A percentile compares a stretch with the other conserved stretches of the same genome.
These are phyloP conservation scores for Puccinia hordei DNA, from an alignment of 1,284 basidiomycete genomes.

Conservation along the genomic window DNA sequence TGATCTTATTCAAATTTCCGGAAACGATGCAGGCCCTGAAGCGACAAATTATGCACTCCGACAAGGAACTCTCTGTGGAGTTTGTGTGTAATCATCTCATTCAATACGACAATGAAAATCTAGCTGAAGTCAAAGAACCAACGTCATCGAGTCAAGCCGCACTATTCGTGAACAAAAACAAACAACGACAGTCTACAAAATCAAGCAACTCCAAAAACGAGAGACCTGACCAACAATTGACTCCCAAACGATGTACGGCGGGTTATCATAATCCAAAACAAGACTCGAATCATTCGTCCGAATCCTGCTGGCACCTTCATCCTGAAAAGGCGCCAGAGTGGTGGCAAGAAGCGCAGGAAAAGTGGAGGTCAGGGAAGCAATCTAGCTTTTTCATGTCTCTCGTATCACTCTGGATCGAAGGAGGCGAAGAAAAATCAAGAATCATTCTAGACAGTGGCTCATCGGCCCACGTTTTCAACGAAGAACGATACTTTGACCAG, in stretches of 20 bases:
- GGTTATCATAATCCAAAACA: not conserved
- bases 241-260: no score
- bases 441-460: conserved; percentile 10
- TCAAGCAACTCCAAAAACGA: not conserved
- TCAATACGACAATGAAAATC: not conserved
- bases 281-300: not conserved
- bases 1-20: not conserved
- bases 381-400: no score
- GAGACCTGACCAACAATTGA: no score
- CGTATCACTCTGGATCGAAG: not conserved
- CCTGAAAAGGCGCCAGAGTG: not conserved
- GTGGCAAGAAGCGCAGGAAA: not conserved
- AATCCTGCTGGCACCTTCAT: not conserved
- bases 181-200: not conserved
- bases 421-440: not conserved
- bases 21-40: not conserved
- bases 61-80: not conserved
- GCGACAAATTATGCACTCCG: conserved; percentile 10
- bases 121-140: not conserved
- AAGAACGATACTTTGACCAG: no score
- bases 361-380: not conserved
- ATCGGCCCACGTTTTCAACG: not conserved
- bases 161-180: no score
- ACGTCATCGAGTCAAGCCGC: not conserved
- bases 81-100: not conserved